Conservation (phyloP, 768 basidiomycete genomes). For the Boletellus ananas region DNA sequence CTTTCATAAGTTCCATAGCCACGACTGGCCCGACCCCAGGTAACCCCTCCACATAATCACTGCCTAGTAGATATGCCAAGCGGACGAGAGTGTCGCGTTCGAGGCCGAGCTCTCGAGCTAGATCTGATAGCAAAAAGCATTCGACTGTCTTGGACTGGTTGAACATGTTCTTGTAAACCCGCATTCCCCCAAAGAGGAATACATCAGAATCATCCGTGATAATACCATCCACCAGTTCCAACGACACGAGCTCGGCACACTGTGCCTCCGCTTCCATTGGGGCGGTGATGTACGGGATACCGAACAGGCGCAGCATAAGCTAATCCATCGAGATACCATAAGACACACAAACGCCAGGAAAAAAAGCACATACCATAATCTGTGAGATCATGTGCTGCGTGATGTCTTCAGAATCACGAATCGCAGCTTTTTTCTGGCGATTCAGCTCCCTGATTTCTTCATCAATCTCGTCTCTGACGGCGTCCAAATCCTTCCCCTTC, state of each 20-base stretch:
- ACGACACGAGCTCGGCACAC: slow-evolving; percentile 84
- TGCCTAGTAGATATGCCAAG: slow-evolving; percentile 91
- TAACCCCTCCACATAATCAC: slow-evolving; percentile 93
- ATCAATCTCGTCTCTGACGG: slow-evolving; percentile 85
- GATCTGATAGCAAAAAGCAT: slow-evolving; percentile 82
- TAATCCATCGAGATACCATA: slow-evolving; percentile 29
- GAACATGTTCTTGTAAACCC: slow-evolving; percentile 99
- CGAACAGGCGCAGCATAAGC: slow-evolving; percentile 90
- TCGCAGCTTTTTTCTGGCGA: slow-evolving; percentile 79
- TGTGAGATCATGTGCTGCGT: slow-evolving; percentile 94
- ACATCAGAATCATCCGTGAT: slow-evolving; percentile 99
- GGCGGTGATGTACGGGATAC: slow-evolving; percentile 97
- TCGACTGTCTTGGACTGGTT: slow-evolving; percentile 99
- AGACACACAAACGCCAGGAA: neutral
- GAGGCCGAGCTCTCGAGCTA: slow-evolving; percentile 82
- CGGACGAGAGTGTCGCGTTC: slow-evolving; percentile 82
- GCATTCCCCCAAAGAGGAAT: slow-evolving; percentile 91
- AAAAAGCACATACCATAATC: slow-evolving; percentile 49
- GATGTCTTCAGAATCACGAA: slow-evolving; percentile 93
- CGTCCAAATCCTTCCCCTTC: slow-evolving; percentile 78
- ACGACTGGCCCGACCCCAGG: slow-evolving; percentile 92
- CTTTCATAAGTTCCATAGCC: slow-evolving; percentile 91
- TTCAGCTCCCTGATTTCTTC: slow-evolving; percentile 82
- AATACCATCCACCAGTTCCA: slow-evolving; percentile 91
- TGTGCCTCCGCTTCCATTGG: slow-evolving; percentile 99